phyloP scores from a whole-genome alignment of 352 stramenopile species.

The Pythium pyrilobum region DNA sequence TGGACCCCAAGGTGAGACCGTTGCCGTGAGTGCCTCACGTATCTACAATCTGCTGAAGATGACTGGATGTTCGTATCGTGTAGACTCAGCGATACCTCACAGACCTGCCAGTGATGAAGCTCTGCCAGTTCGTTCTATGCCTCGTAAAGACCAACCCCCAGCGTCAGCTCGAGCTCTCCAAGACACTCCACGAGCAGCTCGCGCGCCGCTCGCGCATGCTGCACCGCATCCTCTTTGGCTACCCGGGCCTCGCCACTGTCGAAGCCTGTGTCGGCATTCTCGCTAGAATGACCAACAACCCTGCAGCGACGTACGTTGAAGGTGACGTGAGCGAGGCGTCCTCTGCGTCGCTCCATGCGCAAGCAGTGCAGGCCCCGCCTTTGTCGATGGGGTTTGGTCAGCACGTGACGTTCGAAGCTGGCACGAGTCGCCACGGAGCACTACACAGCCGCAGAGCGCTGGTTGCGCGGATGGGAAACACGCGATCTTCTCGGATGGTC shows the following conservation, averaged over 20 bases:
- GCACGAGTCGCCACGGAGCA: not conserved
- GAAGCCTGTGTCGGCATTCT: conserved; percentile 73
- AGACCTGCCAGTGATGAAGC: conserved; percentile 72
- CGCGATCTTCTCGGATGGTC: conserved; percentile 27
- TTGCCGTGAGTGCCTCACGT: too few relatives aligned
- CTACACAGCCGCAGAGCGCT: not conserved
- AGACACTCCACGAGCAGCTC: conserved; percentile 63
- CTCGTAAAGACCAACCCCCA: conserved; percentile 58
- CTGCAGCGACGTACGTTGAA: conserved; percentile 52
- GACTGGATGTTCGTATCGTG: too few relatives aligned
- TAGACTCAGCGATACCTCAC: conserved; percentile 58
- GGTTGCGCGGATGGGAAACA: conserved; percentile 4
- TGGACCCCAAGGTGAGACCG: conserved; percentile 50
- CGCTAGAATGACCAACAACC: conserved; percentile 68
- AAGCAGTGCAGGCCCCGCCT: conserved; percentile 13
- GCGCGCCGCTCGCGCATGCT: conserved; percentile 74
- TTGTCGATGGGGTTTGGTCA: conserved; percentile 20
- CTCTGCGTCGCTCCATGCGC: not conserved
- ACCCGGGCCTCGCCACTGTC: conserved; percentile 60
- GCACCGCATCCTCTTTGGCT: conserved; percentile 72
- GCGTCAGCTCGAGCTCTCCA: conserved; percentile 58
- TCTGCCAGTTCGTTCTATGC: conserved; percentile 65
- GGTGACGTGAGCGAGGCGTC: conserved; percentile 19
- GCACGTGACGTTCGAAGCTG: conserved; percentile 14
- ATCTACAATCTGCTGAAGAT: too few relatives aligned